Evolutionary conservation across 2,329 filamentous ascomycete species (phyloP).

Genomic region (Endothia cerciana): DNA sequence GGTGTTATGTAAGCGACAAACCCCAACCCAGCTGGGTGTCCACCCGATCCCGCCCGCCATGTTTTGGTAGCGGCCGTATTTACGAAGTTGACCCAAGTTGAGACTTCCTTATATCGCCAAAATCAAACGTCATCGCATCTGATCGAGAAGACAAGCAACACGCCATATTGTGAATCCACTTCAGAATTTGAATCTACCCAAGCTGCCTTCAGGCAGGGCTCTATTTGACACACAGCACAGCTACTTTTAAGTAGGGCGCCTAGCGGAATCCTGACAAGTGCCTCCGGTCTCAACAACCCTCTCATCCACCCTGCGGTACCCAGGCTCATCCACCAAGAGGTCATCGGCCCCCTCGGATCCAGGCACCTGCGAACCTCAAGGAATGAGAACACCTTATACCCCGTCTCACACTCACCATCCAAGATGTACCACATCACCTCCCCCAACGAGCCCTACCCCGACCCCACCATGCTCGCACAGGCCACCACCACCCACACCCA

Average conservation of each 20-base stretch:
- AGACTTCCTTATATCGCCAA: neutral
- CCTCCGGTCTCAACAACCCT: neutral
- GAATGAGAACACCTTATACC: neutral
- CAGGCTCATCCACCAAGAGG: neutral
- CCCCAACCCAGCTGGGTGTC: no score
- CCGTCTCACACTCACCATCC: neutral
- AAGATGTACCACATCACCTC: conserved; percentile 47
- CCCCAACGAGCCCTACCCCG: conserved; percentile 59
- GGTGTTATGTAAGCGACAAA: conserved; percentile 4
- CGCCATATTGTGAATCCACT: neutral
- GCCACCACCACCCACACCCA: conserved; percentile 63
- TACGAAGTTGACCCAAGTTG: neutral
- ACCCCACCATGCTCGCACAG: conserved; percentile 51
- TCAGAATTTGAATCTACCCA: neutral
- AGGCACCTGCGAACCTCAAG: neutral
- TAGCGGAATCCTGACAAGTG: neutral
- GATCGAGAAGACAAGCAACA: neutral
- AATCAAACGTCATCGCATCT: neutral
- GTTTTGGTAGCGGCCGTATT: neutral
- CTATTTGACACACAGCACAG: neutral
- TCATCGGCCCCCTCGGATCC: neutral
- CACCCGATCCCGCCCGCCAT: neutral
- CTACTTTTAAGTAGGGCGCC: neutral
- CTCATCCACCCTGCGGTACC: neutral
- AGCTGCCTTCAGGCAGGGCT: neutral